phyloP scores from a whole-genome alignment of 78 protist species.

The Speleostelium caveatum region DNA sequence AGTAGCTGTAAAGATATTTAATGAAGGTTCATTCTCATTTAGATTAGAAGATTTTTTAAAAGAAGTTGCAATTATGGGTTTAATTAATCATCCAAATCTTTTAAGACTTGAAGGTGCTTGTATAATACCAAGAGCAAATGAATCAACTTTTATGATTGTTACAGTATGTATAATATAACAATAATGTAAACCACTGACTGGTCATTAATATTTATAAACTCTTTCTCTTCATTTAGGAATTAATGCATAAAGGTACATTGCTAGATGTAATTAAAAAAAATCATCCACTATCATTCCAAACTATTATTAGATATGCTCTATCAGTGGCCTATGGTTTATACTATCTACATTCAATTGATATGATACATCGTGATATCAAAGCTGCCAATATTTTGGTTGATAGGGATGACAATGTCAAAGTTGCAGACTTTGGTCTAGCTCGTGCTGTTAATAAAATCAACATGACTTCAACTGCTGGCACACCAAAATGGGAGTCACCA shows the following conservation, averaged over 20 bases:
- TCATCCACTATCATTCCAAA: constrained; percentile 12
- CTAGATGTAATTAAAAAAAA: constrained; percentile 36
- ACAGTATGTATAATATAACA: constrained; percentile 6
- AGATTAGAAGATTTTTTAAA: constrained; percentile 75
- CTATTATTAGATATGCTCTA: constrained; percentile 32
- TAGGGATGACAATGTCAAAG: constrained; percentile 38
- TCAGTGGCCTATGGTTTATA: constrained; percentile 83
- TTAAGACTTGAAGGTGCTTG: constrained; percentile 70
- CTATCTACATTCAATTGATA: constrained; percentile 84
- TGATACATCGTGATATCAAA: constrained; percentile 89
- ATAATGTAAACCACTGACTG: not conserved
- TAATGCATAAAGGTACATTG: constrained; percentile 74
- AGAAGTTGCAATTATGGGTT: constrained; percentile 76
- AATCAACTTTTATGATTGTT: constrained; percentile 62
- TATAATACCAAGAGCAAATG: constrained; percentile 28
- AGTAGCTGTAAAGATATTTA: constrained; percentile 74
- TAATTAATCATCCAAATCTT: constrained; percentile 58
- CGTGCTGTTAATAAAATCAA: constrained; percentile 26
- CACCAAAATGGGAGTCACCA: constrained; percentile 79
- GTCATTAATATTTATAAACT: not conserved
- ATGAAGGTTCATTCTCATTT: constrained; percentile 61
- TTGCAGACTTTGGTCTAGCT: constrained; percentile 71
- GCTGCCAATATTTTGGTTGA: constrained; percentile 83
- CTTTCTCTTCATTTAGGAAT: constrained; percentile 10
- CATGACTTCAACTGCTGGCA: constrained; percentile 71